phyloP scores from a whole-genome alignment of 176 grass and related monocot genomes.

The Canna indica region DNA sequence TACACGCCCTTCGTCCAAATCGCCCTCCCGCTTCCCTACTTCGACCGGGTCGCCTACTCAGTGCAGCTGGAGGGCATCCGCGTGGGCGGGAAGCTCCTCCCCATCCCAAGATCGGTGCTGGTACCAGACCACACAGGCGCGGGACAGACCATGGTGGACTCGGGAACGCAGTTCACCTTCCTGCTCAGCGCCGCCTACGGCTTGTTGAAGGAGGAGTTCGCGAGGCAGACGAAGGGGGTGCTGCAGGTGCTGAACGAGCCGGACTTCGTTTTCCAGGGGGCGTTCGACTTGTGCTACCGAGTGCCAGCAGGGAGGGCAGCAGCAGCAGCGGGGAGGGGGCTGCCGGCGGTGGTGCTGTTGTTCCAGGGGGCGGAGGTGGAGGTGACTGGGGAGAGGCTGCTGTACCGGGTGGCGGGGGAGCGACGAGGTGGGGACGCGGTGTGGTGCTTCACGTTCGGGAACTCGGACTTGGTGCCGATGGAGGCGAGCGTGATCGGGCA shows the following conservation, averaged over 20 bases:
- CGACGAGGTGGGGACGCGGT: constrained; percentile 43
- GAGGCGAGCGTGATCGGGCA: constrained; percentile 91
- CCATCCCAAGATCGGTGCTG: constrained; percentile 53
- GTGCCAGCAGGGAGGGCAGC: constrained; percentile 25
- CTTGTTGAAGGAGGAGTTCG: constrained; percentile 54
- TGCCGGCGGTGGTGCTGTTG: constrained; percentile 49
- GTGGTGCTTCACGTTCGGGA: constrained; percentile 95
- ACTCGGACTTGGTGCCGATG: constrained; percentile 77
- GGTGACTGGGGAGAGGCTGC: constrained; percentile 53
- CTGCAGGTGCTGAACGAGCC: constrained; percentile 44
- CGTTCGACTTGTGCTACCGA: constrained; percentile 76
- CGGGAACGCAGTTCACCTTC: constrained; percentile 95
- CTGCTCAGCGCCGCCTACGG: constrained; percentile 72
- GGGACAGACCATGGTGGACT: constrained; percentile 96
- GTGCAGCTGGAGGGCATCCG: constrained; percentile 80
- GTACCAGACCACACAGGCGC: constrained; percentile 87
- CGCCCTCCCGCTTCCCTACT: constrained; percentile 65
- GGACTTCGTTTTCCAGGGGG: constrained; percentile 60
- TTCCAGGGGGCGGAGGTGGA: constrained; percentile 69
- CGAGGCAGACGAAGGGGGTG: constrained; percentile 32
- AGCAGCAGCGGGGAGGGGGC: constrained; percentile 15
- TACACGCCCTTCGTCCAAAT: constrained; percentile 79
- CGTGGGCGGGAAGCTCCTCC: constrained; percentile 42
- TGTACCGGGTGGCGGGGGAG: constrained; percentile 71
- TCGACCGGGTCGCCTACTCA: constrained; percentile 91